Evolutionary conservation across 2,329 filamentous ascomycete species (phyloP).

Genomic region (Colletotrichum sp.): DNA sequence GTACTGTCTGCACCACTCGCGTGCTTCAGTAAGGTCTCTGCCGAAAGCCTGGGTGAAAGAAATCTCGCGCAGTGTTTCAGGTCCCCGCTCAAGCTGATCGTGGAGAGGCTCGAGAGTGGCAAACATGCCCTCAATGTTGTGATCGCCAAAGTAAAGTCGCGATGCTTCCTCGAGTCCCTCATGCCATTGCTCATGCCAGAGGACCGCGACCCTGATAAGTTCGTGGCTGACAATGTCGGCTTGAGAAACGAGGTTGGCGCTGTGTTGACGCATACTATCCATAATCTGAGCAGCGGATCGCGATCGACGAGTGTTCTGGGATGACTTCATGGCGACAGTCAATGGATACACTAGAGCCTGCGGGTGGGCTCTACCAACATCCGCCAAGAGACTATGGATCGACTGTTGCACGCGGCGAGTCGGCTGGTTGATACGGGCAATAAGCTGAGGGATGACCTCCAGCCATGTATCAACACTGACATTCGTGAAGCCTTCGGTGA

Average conservation of each 20-base stretch:
- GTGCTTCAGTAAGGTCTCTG: constrained; percentile 90
- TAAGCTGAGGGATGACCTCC: constrained; percentile 95
- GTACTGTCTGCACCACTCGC: constrained; percentile 95
- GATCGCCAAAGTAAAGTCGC: constrained; percentile 93
- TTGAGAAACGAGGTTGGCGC: constrained; percentile 89
- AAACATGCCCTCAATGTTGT: constrained; percentile 98
- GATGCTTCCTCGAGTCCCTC: constrained; percentile 97
- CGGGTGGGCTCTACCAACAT: constrained; percentile 92
- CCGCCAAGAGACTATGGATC: constrained; percentile 89
- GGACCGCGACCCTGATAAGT: constrained; percentile 92
- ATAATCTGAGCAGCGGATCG: constrained; percentile 92
- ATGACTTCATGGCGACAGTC: constrained; percentile 97
- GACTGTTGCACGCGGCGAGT: constrained; percentile 87
- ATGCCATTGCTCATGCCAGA: constrained; percentile 99
- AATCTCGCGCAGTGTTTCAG: constrained; percentile 92
- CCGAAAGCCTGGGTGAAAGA: constrained; percentile 98
- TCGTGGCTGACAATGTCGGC: constrained; percentile 95
- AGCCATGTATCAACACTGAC: constrained; percentile 99
- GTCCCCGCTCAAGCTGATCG: constrained; percentile 86
- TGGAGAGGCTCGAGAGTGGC: constrained; percentile 88
- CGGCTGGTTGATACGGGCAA: constrained; percentile 96
- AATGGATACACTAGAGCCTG: constrained; percentile 96
- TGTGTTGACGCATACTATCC: constrained; percentile 97
- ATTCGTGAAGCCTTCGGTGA: constrained; percentile 88
- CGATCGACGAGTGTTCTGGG: constrained; percentile 80